Base-by-base conservation (phyloP, 192 early-diverging fungal genomes). In the Umbelopsis vinacea region DNA sequence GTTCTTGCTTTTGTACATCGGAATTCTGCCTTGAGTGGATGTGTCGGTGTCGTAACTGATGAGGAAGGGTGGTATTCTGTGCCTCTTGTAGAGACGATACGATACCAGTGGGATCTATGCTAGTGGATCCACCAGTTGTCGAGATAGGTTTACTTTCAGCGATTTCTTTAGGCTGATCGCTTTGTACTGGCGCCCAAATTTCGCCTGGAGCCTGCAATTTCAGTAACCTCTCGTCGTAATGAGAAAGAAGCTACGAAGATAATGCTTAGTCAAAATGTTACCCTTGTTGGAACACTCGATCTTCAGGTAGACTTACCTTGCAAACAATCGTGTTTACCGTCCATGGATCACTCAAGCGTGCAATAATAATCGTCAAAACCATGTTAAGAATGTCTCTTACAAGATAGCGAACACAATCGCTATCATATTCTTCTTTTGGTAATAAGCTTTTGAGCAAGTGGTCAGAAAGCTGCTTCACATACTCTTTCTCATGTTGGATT, bases 281-380 rank as follows among this genome's bases (percentile, higher is more conserved):
- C n/a, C n/a, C n/a, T n/a, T n/a, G n/a, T n/a, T n/a, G 43, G 17
- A 46, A 15, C 4, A 10, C 46, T 15, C 5, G 55, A 1, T 37
- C 52, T 43, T 43, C 40, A 23, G 24, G n/a, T 33, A 15, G 54
- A 55, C 33, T 66, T 79, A 86, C 85, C 68, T 84, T 84, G 69
- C 80, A 83, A 70, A 86, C 72, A 35, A 86, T 84, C 37, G 76
- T 81, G 60, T 86, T 79, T 24, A 86, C 75, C 55, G 82, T 86
- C 55, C 81, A 84, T 1, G 85, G 83, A 69, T 86, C 82, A 45
- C 83, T 74, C 38, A 86, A 53, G 33, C 74, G 79, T 40, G 84
- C 79, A 7, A 81, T 78, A 1, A 83, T 46, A 37, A 76, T 84
- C 43, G 55, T 43, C 29, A 86, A 67, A 4, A 86, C 81, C 5